Evolutionary conservation across 768 basidiomycete species (phyloP).

Genomic region (Rossbeevera mucosa): DNA sequence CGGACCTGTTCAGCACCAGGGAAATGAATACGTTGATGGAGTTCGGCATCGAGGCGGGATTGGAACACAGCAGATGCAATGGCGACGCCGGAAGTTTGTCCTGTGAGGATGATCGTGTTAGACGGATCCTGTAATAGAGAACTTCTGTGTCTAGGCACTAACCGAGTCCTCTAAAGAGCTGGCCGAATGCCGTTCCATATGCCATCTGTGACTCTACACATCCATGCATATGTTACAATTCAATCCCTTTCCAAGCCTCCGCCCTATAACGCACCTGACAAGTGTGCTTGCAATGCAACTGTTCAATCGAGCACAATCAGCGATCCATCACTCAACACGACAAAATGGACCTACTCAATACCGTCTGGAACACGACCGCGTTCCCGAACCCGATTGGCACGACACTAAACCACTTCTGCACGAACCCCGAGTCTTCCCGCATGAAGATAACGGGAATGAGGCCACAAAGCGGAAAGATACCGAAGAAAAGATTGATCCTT

Average conservation of each 20-base stretch:
- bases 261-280: neutral
- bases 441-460: constrained; percentile 34
- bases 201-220: constrained; percentile 17
- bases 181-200: constrained; percentile 23
- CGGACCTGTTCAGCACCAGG: constrained; percentile 12
- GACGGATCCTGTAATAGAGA: neutral
- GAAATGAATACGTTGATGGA: constrained; percentile 11
- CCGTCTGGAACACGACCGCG: constrained; percentile 17
- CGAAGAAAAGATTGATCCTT: constrained; percentile 43
- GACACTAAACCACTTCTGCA: constrained; percentile 21
- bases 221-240: neutral
- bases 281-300: constrained; percentile 7
- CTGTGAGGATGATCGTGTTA: neutral
- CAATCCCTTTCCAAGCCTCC: neutral
- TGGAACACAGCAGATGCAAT: constrained; percentile 23
- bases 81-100: constrained; percentile 21
- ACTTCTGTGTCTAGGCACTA: neutral
- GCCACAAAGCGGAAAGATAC: constrained; percentile 44
- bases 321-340: neutral
- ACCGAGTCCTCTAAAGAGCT: constrained; percentile 22
- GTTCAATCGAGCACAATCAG: neutral
- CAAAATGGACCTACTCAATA: constrained; percentile 8
- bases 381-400: constrained; percentile 17
- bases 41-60: constrained; percentile 12
- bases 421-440: constrained; percentile 20